Percentiles rank a stretch among this genome's conserved stretches.
phyloP scores from a whole-genome alignment of 139 green algal genomes.

The Chlorella sp. region DNA sequence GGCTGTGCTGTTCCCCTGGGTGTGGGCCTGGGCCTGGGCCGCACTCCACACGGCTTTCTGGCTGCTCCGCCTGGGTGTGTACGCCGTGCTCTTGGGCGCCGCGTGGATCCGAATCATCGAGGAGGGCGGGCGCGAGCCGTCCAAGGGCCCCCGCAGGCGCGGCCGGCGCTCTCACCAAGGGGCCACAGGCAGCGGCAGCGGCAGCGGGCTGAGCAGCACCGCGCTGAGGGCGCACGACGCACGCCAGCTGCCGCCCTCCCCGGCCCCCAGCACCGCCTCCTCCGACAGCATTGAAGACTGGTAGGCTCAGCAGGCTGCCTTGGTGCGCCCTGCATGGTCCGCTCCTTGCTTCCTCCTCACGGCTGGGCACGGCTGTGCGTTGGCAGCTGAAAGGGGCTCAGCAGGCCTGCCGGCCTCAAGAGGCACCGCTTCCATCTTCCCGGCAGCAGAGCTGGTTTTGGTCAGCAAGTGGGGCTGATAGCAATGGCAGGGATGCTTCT shows the following conservation, averaged over 20 bases:
- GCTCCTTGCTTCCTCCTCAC: not conserved
- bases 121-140: not conserved
- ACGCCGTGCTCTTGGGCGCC: not conserved
- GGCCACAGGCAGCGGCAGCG: not conserved
- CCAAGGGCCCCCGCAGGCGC: not conserved
- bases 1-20: no score
- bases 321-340: not conserved
- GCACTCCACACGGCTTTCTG: not conserved
- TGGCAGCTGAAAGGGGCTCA: not conserved
- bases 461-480: no score
- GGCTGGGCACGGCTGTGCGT: not conserved
- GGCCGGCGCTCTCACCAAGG: no score
- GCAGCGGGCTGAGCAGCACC: not conserved
- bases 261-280: not conserved
- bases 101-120: conserved; percentile 13
- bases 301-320: not conserved
- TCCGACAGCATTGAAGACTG: conserved; percentile 23
- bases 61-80: conserved; percentile 5
- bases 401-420: not conserved
- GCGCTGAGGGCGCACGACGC: not conserved
- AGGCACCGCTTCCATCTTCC: no score
- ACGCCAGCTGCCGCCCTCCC: not conserved
- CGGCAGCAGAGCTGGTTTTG: no score
- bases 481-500: no score
- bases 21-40: no score